Evolutionary conservation across 1,284 basidiomycete genomes (phyloP).

Genomic region (Thecaphora thlaspeos): DNA sequence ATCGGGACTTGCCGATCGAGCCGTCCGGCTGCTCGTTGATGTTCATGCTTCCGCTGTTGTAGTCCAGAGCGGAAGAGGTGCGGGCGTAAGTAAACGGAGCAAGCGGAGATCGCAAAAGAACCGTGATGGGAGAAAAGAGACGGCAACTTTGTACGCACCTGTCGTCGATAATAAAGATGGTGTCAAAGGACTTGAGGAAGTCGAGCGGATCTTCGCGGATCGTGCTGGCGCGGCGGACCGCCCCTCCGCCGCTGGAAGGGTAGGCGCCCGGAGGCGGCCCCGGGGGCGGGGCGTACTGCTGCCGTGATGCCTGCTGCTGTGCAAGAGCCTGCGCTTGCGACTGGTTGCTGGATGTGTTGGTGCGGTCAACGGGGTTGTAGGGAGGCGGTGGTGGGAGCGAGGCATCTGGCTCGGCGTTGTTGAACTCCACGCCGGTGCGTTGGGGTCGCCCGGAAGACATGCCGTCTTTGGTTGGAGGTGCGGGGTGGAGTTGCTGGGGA

Average conservation of each 20-base stretch:
- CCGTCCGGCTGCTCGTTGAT: conserved; percentile 22
- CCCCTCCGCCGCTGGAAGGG: neutral
- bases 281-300: conserved; percentile 10
- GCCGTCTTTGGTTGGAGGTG: too few species aligned
- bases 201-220: conserved; percentile 15
- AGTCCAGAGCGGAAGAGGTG: too few species aligned
- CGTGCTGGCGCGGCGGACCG: neutral
- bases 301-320: conserved; percentile 1
- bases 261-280: conserved; percentile 5
- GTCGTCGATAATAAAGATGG: conserved; percentile 43
- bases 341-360: neutral
- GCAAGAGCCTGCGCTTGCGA: conserved; percentile 3
- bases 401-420: conserved; percentile 3
- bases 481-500: too few species aligned
- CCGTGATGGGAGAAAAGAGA: too few species aligned
- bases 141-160: too few species aligned
- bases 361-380: conserved; percentile 2
- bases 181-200: conserved; percentile 18
- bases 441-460: too few species aligned
- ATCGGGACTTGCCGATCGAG: conserved; percentile 12
- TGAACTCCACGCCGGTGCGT: neutral
- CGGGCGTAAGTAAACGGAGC: too few species aligned
- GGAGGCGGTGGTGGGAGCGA: conserved; percentile 12
- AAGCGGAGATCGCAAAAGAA: too few species aligned
- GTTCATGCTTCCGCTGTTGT: conserved; percentile 36